Evolutionary conservation across 164 flowering plant species (phyloP), one percentile per base, ranked within the genome.

Genomic region (Vitis rotundifolia): DNA sequence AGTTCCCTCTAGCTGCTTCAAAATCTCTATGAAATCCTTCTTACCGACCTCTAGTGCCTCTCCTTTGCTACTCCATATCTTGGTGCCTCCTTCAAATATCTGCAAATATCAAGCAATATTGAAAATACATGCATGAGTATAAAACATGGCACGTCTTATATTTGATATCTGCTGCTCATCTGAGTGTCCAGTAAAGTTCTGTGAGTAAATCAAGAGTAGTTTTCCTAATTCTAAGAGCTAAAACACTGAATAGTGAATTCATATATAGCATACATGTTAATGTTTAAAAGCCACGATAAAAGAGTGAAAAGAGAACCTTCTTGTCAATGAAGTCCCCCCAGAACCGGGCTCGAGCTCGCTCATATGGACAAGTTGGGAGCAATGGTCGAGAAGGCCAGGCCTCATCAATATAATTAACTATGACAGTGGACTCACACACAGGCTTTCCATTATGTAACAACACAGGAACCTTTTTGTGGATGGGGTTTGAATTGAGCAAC

Each of bases 251-350:
- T 22, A 22, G 26, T 22, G 2, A 22, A 22, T 37, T 37, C 44
- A 37, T 37, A 37, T 37, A 37, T 37, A 37, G 44, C 44, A 37
- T 4, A 37, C 6, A 37, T 37, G 1, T 5, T 37, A 37, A 51
- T 56, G 26, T 61, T n/a, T 51, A 54, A 56, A 37, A 4, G 2
- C 9, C 11, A 5, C 9, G 5, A 54, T 1, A 54, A 15, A n/a
- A 14, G 8, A 16, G 26, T 22, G 26, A 22, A 11, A 49, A 47
- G 51, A 58, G 5, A 28, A 80, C 88, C 88, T 85, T 85, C 56
- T 85, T 87, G 74, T 84, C 89, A 9, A 81, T 68, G 74, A 64
- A 84, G 63, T 87, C 89, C 9, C 81, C 82, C 89, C 89, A 87
- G 68, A 87, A 87, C 49, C 83, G 69, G 22, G 85, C 85, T 29